Conservation (phyloP, 108 stramenopile species). For the Cyclotella cryptica region DNA sequence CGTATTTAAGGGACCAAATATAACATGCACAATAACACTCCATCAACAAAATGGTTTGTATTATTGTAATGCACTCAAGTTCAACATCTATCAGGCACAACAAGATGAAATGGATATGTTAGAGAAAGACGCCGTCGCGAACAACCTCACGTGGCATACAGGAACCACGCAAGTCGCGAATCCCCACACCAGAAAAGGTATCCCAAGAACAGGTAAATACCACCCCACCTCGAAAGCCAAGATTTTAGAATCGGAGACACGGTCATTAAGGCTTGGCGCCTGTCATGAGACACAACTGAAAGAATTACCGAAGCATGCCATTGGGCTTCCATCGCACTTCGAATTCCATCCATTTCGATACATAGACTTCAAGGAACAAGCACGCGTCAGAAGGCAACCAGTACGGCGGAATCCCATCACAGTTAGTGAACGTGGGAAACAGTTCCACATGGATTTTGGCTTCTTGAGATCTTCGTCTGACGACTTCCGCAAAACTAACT, state of each 20-base stretch:
- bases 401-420: not conserved
- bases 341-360: not conserved
- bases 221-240: not conserved
- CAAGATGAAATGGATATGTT: not conserved
- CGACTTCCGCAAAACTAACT: not conserved
- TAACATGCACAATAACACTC: not conserved
- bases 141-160: too few relatives aligned
- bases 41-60: not conserved
- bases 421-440: not conserved
- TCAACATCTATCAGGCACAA: not conserved
- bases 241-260: not conserved
- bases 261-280: not conserved
- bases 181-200: not conserved
- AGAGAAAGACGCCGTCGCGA: too few relatives aligned
- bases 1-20: not conserved
- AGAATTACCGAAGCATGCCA: not conserved
- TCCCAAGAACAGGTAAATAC: not conserved
- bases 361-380: not conserved
- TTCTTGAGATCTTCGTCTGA: constrained; percentile 8
- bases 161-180: not conserved
- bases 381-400: not conserved
- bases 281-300: not conserved
- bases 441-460: constrained; percentile 12
- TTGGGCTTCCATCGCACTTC: not conserved
- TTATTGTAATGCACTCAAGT: not conserved